phyloP scores from a whole-genome alignment of 129 eudicot genomes.

The Flaveria sonorensis region DNA sequence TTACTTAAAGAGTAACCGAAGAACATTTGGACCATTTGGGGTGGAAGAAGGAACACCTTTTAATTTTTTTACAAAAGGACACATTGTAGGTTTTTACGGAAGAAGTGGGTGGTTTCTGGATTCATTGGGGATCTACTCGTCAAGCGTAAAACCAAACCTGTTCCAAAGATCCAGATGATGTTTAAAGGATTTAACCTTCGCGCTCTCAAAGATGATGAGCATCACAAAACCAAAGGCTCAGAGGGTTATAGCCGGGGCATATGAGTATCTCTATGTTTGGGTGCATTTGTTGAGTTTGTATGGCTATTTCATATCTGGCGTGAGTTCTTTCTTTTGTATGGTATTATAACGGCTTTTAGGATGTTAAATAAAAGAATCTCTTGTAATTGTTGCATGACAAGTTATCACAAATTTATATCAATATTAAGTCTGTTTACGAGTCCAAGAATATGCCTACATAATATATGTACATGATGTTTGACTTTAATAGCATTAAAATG shows the following conservation, averaged over 20 bases:
- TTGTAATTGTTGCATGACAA: not conserved
- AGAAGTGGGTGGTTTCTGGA: constrained; percentile 79
- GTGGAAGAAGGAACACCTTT: constrained; percentile 76
- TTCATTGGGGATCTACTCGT: constrained; percentile 52
- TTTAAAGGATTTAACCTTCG: constrained; percentile 31
- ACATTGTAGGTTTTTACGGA: constrained; percentile 71
- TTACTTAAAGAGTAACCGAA: constrained; percentile 50
- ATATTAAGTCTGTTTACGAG: not conserved
- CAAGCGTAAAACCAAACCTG: constrained; percentile 32
- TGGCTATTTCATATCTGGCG: not conserved
- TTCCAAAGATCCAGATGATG: constrained; percentile 38
- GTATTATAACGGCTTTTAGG: not conserved
- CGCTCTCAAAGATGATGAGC: constrained; percentile 18
- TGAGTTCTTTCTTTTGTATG: not conserved
- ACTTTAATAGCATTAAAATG: no score
- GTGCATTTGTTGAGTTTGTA: not conserved
- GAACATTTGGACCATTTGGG: constrained; percentile 68
- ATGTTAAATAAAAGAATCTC: constrained; percentile 6
- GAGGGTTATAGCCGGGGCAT: constrained; percentile 18
- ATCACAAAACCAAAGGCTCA: constrained; percentile 7
- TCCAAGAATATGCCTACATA: no score
- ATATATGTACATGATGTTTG: no score
- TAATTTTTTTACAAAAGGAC: constrained; percentile 41
- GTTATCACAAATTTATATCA: not conserved
- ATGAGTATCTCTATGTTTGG: not conserved